Evolutionary conservation across 2,329 filamentous ascomycete species (phyloP).

Genomic region (Aspergillus vadensis): DNA sequence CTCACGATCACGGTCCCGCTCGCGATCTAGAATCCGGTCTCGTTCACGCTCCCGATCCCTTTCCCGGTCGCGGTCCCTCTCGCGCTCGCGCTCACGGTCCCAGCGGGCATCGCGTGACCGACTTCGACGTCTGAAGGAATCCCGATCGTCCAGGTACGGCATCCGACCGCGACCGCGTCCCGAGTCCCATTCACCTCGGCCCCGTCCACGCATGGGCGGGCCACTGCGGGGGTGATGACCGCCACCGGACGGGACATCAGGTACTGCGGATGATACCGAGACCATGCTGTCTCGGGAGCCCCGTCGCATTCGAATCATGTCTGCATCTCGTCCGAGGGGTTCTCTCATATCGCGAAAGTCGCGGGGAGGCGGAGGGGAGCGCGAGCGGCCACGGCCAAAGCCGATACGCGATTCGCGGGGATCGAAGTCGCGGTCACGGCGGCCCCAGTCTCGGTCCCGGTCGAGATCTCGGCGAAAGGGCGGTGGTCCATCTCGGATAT

Average conservation of each 20-base stretch:
- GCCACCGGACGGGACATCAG: slow-evolving; percentile 39
- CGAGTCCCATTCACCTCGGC: slow-evolving; percentile 47
- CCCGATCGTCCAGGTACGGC: slow-evolving; percentile 44
- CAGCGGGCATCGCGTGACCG: slow-evolving; percentile 48
- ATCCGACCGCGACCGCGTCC: slow-evolving; percentile 47
- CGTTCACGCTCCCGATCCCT: slow-evolving; percentile 39
- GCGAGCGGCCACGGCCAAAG: slow-evolving; percentile 49
- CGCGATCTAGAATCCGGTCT: slow-evolving; percentile 26
- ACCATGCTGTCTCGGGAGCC: slow-evolving; percentile 48
- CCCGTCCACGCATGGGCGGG: slow-evolving; percentile 44
- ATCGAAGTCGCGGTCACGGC: slow-evolving; percentile 52
- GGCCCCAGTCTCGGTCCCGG: slow-evolving; percentile 49
- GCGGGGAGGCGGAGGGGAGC: slow-evolving; percentile 43
- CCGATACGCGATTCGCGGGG: slow-evolving; percentile 46
- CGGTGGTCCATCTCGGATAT: slow-evolving; percentile 42
- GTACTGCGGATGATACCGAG: slow-evolving; percentile 38
- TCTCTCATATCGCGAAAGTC: slow-evolving; percentile 46
- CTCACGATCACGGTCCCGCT: slow-evolving; percentile 38
- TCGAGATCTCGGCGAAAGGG: slow-evolving; percentile 46
- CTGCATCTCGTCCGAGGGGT: slow-evolving; percentile 38
- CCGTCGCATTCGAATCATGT: slow-evolving; percentile 44
- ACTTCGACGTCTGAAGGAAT: slow-evolving; percentile 47
- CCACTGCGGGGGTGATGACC: slow-evolving; percentile 40
- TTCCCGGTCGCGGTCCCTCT: slow-evolving; percentile 40
- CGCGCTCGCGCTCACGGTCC: slow-evolving; percentile 41